Percentiles rank a stretch among this genome's conserved stretches.
Evolutionary conservation across 306 rosid species (phyloP).

Genomic region (Trichosanthes cucumerina): DNA sequence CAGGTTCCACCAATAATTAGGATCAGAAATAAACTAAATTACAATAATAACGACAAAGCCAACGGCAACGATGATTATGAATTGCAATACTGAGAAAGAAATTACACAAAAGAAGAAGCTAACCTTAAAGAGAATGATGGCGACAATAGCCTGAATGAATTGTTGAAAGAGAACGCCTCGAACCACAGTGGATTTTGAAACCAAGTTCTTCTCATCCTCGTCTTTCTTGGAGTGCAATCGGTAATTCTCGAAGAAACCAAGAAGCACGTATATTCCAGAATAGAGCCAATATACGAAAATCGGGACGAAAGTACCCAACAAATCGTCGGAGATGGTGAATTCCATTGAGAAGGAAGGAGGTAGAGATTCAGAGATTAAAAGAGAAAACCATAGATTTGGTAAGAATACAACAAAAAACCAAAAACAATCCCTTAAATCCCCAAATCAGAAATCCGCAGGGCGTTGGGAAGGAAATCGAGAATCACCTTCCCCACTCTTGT

Average conservation of each 20-base stretch:
- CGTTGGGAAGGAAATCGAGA: constrained; percentile 1
- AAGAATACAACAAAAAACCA: background rate
- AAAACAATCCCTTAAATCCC: background rate
- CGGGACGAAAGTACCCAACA: constrained; percentile 89
- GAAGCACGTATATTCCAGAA: constrained; percentile 61
- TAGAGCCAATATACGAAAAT: constrained; percentile 78
- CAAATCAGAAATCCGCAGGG: background rate
- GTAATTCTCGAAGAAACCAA: constrained; percentile 49
- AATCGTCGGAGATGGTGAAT: constrained; percentile 35
- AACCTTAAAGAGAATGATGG: constrained; percentile 37
- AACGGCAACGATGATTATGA: background rate
- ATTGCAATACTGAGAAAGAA: background rate
- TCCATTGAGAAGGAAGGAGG: constrained; percentile 6
- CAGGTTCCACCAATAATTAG: background rate
- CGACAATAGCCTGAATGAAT: constrained; percentile 70
- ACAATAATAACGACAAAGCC: background rate
- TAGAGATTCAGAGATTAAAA: background rate
- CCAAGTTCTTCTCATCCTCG: constrained; percentile 55
- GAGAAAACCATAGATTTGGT: background rate
- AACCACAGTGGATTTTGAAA: constrained; percentile 49
- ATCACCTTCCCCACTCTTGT: background rate
- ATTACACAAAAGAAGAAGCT: background rate
- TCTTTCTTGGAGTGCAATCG: constrained; percentile 64
- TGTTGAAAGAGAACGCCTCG: constrained; percentile 85
- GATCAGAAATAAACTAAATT: background rate